Percentiles rank a stretch among this genome's conserved stretches.
These are phyloP conservation scores for Fusarium secorum DNA, from an alignment of 2,329 filamentous ascomycete species.

Conservation along the genomic window DNA sequence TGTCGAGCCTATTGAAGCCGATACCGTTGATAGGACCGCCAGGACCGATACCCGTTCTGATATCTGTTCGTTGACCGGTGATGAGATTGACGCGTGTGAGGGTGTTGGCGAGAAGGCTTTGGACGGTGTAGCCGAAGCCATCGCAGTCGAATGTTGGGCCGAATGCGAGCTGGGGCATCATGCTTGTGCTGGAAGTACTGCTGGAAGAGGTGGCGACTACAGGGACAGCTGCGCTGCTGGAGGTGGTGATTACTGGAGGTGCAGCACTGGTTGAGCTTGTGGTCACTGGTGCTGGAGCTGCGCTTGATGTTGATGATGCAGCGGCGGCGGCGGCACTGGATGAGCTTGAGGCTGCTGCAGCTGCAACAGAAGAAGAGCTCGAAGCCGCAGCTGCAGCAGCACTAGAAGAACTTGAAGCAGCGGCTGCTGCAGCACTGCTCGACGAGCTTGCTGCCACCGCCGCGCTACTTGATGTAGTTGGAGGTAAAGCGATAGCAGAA, in stretches of 20 bases:
- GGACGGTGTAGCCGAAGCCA: constrained; percentile 14
- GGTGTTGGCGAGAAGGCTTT: not conserved
- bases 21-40: constrained; percentile 22
- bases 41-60: not conserved
- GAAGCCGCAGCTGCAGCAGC: not conserved
- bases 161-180: not conserved
- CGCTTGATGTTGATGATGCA: not conserved
- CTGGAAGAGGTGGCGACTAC: not conserved
- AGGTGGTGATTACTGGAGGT: not conserved
- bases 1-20: constrained; percentile 34
- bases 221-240: not conserved
- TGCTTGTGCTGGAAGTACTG: not conserved
- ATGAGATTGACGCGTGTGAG: constrained; percentile 18
- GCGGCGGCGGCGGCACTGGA: not conserved
- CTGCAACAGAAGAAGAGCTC: not conserved
- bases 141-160: constrained; percentile 29
- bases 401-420: not conserved
- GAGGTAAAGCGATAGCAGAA: not conserved
- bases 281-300: not conserved
- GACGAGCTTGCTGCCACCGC: not conserved
- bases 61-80: not conserved
- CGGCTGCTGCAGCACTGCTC: not conserved
- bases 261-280: not conserved
- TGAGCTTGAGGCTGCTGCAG: not conserved
- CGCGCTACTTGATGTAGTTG: not conserved